phyloP scores from a whole-genome alignment of 495 filamentous ascomycete genomes.

The Glarea lozoyensis region DNA sequence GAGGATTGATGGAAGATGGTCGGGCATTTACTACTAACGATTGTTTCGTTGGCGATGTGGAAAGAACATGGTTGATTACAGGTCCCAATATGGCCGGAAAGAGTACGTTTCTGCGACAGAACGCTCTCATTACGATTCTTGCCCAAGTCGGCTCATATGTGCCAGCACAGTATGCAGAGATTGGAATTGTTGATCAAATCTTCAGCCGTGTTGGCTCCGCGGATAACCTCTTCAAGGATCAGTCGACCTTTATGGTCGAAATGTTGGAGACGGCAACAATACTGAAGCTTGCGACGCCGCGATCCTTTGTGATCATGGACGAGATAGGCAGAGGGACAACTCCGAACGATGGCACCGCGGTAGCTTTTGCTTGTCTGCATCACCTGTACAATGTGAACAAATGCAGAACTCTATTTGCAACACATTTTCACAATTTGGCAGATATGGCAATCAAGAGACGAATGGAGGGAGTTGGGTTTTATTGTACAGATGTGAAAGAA shows the following conservation, averaged over 20 bases:
- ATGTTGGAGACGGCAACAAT: constrained; percentile 73
- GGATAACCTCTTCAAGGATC: constrained; percentile 83
- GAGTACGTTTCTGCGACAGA: constrained; percentile 88
- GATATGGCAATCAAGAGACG: constrained; percentile 48
- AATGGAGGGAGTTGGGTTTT: constrained; percentile 50
- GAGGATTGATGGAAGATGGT: constrained; percentile 69
- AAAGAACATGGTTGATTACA: constrained; percentile 80
- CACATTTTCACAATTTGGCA: constrained; percentile 81
- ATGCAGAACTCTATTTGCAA: constrained; percentile 82
- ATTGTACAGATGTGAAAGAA: constrained; percentile 86
- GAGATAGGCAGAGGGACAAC: constrained; percentile 93
- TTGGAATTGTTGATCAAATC: constrained; percentile 85
- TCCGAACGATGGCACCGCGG: constrained; percentile 79
- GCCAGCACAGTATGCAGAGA: constrained; percentile 72
- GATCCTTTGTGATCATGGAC: constrained; percentile 96
- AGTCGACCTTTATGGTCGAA: constrained; percentile 93
- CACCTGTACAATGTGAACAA: constrained; percentile 69
- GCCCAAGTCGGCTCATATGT: constrained; percentile 91
- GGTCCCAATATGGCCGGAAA: constrained; percentile 99
- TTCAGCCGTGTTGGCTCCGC: constrained; percentile 90
- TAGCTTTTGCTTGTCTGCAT: constrained; percentile 80
- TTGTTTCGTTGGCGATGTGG: constrained; percentile 61
- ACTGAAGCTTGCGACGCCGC: constrained; percentile 52
- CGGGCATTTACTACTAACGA: constrained; percentile 81
- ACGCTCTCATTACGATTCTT: constrained; percentile 85